Conservation (phyloP, 345 rosid genomes). For the Populus nigra region DNA sequence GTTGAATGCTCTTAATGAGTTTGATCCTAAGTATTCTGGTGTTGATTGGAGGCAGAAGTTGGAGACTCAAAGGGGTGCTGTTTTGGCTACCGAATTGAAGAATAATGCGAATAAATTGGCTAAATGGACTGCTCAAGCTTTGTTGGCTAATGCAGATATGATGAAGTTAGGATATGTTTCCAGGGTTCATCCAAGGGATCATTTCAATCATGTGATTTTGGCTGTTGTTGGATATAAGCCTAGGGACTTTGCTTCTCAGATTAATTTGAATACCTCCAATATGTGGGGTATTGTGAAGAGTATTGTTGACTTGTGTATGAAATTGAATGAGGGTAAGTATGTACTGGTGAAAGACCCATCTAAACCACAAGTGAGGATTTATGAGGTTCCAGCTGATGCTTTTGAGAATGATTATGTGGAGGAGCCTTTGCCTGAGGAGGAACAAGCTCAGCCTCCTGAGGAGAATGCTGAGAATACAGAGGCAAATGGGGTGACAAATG, state of each 20-base stretch:
- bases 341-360: slow-evolving; percentile 92
- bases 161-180: slow-evolving; percentile 98
- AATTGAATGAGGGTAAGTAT: slow-evolving; percentile 84
- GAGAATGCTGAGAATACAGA: slow-evolving; percentile 60
- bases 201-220: slow-evolving; percentile 86
- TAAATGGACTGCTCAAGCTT: slow-evolving; percentile 95
- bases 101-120: slow-evolving; percentile 95
- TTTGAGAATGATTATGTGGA: slow-evolving; percentile 96
- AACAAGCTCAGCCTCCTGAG: slow-evolving; percentile 72
- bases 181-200: slow-evolving; percentile 96
- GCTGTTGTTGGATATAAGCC: slow-evolving; percentile 92
- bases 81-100: slow-evolving; percentile 91
- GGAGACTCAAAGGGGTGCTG: slow-evolving; percentile 97
- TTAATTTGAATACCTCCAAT: slow-evolving; percentile 74
- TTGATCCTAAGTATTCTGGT: slow-evolving; percentile 90
- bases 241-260: slow-evolving; percentile 81
- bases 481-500: slow-evolving; percentile 41
- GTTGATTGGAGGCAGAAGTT: slow-evolving; percentile 99
- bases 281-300: slow-evolving; percentile 99
- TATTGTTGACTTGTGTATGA: slow-evolving; percentile 91
- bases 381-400: slow-evolving; percentile 95
- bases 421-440: slow-evolving; percentile 88
- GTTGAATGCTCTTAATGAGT: slow-evolving; percentile 90
- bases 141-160: slow-evolving; percentile 84
- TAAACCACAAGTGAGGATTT: slow-evolving; percentile 90